These are phyloP conservation scores for Eleusine indica DNA, from an alignment of 176 grass and related monocot genomes.

Conservation along the genomic window DNA sequence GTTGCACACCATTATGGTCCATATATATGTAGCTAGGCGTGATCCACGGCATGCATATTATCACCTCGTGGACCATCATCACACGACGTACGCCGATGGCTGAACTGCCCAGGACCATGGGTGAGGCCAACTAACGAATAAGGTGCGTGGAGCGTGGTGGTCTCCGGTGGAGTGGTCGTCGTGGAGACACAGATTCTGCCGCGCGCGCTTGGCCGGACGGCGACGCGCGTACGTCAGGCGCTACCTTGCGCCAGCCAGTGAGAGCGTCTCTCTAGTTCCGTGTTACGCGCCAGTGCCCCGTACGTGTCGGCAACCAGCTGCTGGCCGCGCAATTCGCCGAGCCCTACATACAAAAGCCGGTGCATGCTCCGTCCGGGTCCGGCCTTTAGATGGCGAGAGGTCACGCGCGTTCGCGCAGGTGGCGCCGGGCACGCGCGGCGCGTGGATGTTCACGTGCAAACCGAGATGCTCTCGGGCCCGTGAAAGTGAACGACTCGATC, in stretches of 20 bases:
- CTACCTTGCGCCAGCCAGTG: neutral
- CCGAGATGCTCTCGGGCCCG: neutral
- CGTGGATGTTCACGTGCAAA: constrained; percentile 49
- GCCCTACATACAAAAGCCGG: no score
- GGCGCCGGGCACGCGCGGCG: constrained; percentile 34
- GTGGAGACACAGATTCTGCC: no score
- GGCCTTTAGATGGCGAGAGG: neutral
- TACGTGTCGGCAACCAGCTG: constrained; percentile 26
- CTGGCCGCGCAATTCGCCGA: neutral
- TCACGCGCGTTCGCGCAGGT: neutral
- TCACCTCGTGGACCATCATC: no score
- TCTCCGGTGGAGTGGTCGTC: no score
- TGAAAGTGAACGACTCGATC: neutral
- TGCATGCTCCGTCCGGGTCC: no score
- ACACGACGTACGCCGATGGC: no score
- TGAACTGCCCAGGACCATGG: neutral
- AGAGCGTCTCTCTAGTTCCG: neutral
- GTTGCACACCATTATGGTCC: no score
- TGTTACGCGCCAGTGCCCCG: neutral
- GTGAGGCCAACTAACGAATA: constrained; percentile 18
- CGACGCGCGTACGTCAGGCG: neutral
- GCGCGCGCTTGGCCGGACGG: neutral
- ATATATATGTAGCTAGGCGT: no score
- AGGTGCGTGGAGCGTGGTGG: neutral
- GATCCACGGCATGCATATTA: no score